Evolutionary conservation across 805 yeast genomes (phyloP).

Genomic region (Zygotorulaspora florentina): DNA sequence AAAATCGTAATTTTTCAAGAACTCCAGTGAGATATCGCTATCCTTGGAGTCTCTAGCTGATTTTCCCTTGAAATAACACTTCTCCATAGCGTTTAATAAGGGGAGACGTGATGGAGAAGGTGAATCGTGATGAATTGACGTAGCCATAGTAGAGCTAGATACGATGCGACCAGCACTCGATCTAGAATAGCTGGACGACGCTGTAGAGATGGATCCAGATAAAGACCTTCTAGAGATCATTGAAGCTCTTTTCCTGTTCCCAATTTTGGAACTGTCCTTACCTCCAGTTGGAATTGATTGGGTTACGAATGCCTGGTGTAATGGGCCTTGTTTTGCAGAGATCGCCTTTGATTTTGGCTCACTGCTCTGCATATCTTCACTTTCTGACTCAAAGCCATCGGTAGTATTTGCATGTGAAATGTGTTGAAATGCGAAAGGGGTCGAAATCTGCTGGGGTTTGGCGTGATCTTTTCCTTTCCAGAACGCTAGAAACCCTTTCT

Average conservation of each 20-base stretch:
- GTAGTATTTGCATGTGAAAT: constrained; percentile 38
- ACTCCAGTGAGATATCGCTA: constrained; percentile 26
- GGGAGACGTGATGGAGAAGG: constrained; percentile 12
- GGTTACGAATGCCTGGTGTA: constrained; percentile 17
- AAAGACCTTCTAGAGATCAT: constrained; percentile 10
- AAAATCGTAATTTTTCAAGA: constrained; percentile 27
- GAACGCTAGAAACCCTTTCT: constrained; percentile 29
- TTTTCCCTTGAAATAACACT: constrained; percentile 15
- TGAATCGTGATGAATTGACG: constrained; percentile 19
- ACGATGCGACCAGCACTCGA: constrained; percentile 21
- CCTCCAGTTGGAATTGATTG: constrained; percentile 14
- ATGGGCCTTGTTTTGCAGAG: constrained; percentile 5
- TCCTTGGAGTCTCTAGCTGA: constrained; percentile 16
- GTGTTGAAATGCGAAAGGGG: constrained; percentile 40
- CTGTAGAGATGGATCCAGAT: constrained; percentile 11
- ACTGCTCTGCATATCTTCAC: constrained; percentile 3
- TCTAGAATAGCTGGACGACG: constrained; percentile 13
- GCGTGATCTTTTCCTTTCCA: constrained; percentile 27
- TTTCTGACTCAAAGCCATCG: constrained; percentile 13
- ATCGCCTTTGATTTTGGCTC: not conserved
- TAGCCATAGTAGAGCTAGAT: constrained; percentile 32
- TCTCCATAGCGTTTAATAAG: constrained; percentile 18
- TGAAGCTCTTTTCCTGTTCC: constrained; percentile 10
- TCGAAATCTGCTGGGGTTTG: constrained; percentile 27
- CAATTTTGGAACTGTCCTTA: not conserved